Base-by-base conservation (phyloP, 1,284 basidiomycete species). In the Porogramme epimiltina region DNA sequence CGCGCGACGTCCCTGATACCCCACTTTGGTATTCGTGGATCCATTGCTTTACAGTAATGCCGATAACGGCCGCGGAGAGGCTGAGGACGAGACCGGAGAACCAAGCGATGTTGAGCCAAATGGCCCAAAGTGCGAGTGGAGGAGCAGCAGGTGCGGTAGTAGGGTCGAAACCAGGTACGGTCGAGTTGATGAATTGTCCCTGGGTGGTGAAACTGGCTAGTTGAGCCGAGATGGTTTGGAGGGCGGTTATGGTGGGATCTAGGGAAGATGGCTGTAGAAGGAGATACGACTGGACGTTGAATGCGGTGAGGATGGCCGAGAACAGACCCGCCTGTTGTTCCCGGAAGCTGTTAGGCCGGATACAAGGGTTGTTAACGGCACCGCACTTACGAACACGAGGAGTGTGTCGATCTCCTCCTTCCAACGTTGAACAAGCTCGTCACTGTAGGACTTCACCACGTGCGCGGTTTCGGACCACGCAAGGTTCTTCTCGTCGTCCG, bases 11-110 rank as follows among this genome's bases (percentile, higher is more conserved):
- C 2, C 51, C 51, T 2, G 24, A 56, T 41, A 47, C 36, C 6
- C 40, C 47, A 20, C 8, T n/a, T 31, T 38, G 28, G 34, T 54
- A 42, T 53, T 58, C 31, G 43, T 39, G 46, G 23, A 53, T 4
- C 51, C 51, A 53, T 33, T 48, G 51, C 42, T 53, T 48, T 13
- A 42, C 42, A 22, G 60, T 34, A 25, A 62, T 56, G 37, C 51
- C 58, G 4, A 56, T 19, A 11, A 50, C 49, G 2, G 60, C 58
- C 13, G 58, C 45, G 15, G 50, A 34, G 8, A 62, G 49, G 37
- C 58, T 56, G 36, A 49, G 51, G 22, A 58, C 46, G 33, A 62
- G 61, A n/a, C 52, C 54, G n/a, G 49, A 47, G 44, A 58, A 49
- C 51, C 51, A 53, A 28, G 47, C 41, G 6, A 42, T 26, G n/a